Percentiles rank a stretch among this genome's conserved stretches.
phyloP scores from a whole-genome alignment of 352 stramenopile species.

The Pythium apleroticum region DNA sequence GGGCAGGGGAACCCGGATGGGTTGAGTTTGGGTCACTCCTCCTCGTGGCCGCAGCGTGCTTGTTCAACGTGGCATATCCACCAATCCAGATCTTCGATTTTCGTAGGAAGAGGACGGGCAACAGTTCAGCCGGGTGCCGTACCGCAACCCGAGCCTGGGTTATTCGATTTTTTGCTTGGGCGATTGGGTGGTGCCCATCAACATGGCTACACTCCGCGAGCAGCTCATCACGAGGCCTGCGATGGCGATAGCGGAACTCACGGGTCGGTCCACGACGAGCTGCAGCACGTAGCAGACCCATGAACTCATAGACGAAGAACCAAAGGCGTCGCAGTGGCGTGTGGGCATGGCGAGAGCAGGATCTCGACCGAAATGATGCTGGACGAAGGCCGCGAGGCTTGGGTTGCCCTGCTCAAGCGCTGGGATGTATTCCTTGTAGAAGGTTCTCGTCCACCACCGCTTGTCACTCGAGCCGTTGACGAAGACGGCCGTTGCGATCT shows the following conservation, averaged over 20 bases:
- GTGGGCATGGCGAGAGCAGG: background rate
- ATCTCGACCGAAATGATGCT: slow-evolving; percentile 33
- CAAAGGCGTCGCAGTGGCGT: background rate
- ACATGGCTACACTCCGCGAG: background rate
- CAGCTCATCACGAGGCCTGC: background rate
- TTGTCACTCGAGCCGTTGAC: slow-evolving; percentile 28
- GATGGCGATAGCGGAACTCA: background rate
- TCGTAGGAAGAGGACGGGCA: slow-evolving; percentile 6
- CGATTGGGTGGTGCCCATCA: slow-evolving; percentile 18
- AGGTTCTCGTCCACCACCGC: slow-evolving; percentile 49
- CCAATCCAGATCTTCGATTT: slow-evolving; percentile 28
- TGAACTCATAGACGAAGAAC: background rate
- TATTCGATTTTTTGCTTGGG: slow-evolving; percentile 26
- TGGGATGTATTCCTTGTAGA: slow-evolving; percentile 42
- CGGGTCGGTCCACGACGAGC: slow-evolving; percentile 9
- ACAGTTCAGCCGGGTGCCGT: background rate
- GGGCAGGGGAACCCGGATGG: background rate
- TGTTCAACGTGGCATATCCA: slow-evolving; percentile 19
- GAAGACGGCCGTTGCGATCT: slow-evolving; percentile 34
- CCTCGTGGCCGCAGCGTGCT: slow-evolving; percentile 4
- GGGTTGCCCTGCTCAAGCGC: slow-evolving; percentile 45
- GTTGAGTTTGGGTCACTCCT: slow-evolving; percentile 19
- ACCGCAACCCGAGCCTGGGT: slow-evolving; percentile 17
- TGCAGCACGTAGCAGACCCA: slow-evolving; percentile 18
- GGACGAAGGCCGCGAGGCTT: slow-evolving; percentile 41